phyloP scores from a whole-genome alignment of 169 alveolate genomes.

The Cyclospora cayetanensis region DNA sequence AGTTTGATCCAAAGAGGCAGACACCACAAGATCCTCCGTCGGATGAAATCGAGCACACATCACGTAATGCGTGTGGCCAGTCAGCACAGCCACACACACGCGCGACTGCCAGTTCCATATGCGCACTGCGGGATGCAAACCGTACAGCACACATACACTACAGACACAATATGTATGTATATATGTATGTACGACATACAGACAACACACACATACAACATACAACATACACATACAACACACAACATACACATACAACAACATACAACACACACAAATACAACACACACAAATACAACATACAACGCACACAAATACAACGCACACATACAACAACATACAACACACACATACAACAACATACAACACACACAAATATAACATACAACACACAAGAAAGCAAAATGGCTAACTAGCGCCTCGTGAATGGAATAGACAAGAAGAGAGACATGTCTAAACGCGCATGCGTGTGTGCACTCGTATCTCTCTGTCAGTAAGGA shows the following conservation, averaged over 20 bases:
- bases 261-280: too few species aligned
- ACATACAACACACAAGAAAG: too few species aligned
- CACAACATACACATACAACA: too few species aligned
- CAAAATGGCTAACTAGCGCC: too few species aligned
- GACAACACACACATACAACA: background rate
- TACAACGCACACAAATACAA: background rate
- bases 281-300: background rate
- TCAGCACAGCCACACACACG: constrained; percentile 85
- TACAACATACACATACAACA: background rate
- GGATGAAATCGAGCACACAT: constrained; percentile 98
- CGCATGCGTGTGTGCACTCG: too few species aligned
- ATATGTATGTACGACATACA: constrained; percentile 87
- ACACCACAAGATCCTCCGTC: constrained; percentile 91
- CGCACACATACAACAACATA: background rate
- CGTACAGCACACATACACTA: background rate
- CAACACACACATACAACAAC: background rate
- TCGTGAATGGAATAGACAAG: background rate
- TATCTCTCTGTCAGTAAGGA: too few species aligned
- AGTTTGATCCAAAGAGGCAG: constrained; percentile 95
- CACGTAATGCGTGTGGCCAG: constrained; percentile 97
- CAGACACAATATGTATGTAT: too few species aligned
- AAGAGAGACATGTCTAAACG: too few species aligned
- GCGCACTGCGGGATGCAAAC: constrained; percentile 82
- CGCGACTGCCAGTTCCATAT: constrained; percentile 97
- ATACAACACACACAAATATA: too few species aligned